Evolutionary conservation across 2,329 filamentous ascomycete species (phyloP).

Genomic region (Sarocladium strictum): DNA sequence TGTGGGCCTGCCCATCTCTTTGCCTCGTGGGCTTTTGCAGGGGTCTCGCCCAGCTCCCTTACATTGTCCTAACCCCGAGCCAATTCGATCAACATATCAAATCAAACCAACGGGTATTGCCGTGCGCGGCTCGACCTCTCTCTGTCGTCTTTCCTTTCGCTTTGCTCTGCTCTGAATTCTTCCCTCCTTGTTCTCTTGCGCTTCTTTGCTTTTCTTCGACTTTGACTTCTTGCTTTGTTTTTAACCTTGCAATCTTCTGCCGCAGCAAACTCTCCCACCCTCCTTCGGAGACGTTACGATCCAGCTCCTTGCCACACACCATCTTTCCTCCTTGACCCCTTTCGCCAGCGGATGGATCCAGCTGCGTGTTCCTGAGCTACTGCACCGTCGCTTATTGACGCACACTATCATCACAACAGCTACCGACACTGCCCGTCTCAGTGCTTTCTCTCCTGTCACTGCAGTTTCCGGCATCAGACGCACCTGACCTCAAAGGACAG

Average conservation of each 20-base stretch:
- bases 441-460: too few relatives aligned
- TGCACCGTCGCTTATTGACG: not conserved
- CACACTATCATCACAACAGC: not conserved
- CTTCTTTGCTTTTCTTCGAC: too few relatives aligned
- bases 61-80: not conserved
- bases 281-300: not conserved
- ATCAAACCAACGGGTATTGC: not conserved
- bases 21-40: slow-evolving; percentile 6
- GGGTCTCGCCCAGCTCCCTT: not conserved
- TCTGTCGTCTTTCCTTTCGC: not conserved
- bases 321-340: not conserved
- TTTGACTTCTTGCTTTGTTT: too few relatives aligned
- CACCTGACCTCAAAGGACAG: not conserved
- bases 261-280: not conserved
- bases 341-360: not conserved
- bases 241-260: too few relatives aligned
- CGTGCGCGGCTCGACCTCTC: not conserved
- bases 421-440: not conserved
- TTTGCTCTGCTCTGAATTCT: not conserved
- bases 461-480: not conserved
- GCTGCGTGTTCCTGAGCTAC: not conserved
- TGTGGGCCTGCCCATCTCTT: not conserved
- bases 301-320: not conserved
- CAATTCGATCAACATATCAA: slow-evolving; percentile 6
- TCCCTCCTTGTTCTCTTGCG: not conserved